Conservation (phyloP, 257 asterid species). For the Solanum ahanhuiri region DNA sequence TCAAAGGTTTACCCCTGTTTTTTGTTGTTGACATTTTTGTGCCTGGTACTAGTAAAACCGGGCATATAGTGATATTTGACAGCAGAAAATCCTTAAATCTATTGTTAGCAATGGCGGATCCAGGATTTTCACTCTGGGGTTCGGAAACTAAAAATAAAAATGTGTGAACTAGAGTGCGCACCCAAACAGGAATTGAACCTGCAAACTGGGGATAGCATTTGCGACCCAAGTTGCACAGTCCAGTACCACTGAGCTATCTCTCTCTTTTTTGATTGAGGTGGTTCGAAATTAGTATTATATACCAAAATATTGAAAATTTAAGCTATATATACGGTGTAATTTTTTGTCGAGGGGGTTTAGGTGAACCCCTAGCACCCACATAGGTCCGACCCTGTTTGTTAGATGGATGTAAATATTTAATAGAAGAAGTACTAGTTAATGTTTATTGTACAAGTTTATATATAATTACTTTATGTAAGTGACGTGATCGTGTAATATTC, state of each 20-base stretch:
- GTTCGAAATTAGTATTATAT: background rate
- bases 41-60: background rate
- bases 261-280: background rate
- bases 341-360: background rate
- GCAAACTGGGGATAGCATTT: background rate
- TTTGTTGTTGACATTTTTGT: background rate
- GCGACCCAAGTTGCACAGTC: background rate
- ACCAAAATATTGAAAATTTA: background rate
- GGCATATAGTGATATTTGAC: background rate
- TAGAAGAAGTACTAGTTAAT: background rate
- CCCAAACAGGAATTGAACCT: background rate
- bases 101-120: background rate
- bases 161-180: background rate
- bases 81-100: background rate
- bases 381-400: background rate
- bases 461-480: background rate
- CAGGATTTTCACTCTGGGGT: fast-evolving
- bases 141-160: too few relatives aligned
- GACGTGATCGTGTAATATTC: background rate
- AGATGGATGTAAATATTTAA: background rate
- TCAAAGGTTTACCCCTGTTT: background rate
- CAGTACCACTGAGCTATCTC: background rate
- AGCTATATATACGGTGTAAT: too few relatives aligned
- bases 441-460: background rate
- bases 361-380: background rate